phyloP scores from a whole-genome alignment of 345 rosid genomes.

The Cardamine resedifolia region DNA sequence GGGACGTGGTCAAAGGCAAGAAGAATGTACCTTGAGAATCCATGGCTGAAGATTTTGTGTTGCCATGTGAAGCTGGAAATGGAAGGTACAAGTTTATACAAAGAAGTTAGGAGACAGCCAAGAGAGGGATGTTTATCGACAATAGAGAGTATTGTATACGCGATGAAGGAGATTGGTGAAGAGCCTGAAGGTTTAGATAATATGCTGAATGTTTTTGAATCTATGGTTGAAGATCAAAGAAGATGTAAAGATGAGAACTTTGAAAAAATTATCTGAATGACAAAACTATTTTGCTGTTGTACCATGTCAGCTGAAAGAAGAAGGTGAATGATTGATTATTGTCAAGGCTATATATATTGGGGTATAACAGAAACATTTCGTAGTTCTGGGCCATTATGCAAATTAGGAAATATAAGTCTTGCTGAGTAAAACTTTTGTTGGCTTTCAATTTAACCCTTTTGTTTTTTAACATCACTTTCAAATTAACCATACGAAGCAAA shows the following conservation, averaged over 20 bases:
- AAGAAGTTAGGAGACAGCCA: conserved; percentile 77
- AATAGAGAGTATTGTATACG: conserved; percentile 74
- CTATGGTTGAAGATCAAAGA: conserved; percentile 82
- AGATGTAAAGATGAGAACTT: conserved; percentile 58
- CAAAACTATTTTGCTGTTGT: conserved; percentile 11
- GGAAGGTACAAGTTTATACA: conserved; percentile 58
- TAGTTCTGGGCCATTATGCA: background rate
- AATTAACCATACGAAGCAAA: background rate
- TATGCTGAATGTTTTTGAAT: conserved; percentile 70
- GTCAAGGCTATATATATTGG: too few relatives aligned
- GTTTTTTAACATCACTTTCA: too few relatives aligned
- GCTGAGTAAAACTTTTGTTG: background rate
- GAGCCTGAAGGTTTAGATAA: conserved; percentile 50
- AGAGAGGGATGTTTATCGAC: conserved; percentile 75
- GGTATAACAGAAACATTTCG: too few relatives aligned
- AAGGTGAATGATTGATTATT: too few relatives aligned
- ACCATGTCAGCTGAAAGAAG: too few relatives aligned
- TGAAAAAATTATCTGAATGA: conserved; percentile 25
- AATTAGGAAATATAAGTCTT: background rate
- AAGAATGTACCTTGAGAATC: conserved; percentile 76
- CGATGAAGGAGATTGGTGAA: conserved; percentile 61
- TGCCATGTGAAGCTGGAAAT: conserved; percentile 72
- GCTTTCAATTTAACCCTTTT: too few relatives aligned
- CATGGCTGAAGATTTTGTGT: conserved; percentile 76
- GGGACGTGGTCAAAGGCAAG: conserved; percentile 90